Conservation (phyloP, 2,329 filamentous ascomycete species). For the Endoconidiophora polonica region DNA sequence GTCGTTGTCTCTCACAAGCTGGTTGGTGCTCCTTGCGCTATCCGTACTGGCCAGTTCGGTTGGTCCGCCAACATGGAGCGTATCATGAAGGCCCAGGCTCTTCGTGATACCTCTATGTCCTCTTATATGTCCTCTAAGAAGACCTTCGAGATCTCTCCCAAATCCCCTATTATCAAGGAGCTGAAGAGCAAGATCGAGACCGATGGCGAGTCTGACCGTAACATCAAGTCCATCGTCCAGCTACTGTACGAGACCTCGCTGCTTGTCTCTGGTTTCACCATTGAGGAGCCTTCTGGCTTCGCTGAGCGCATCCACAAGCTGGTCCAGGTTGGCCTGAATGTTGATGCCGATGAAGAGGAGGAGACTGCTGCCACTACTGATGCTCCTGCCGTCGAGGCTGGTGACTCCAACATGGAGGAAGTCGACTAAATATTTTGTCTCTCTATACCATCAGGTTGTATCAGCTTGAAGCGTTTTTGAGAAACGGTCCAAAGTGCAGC, state of each 20-base stretch:
- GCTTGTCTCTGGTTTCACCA: conserved; percentile 97
- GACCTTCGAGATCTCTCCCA: conserved; percentile 99
- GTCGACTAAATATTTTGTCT: conserved; percentile 56
- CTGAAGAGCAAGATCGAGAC: conserved; percentile 98
- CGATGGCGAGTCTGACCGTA: conserved; percentile 96
- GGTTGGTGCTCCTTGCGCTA: conserved; percentile 82
- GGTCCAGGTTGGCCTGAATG: conserved; percentile 90
- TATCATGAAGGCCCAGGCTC: conserved; percentile 99
- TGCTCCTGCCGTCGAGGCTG: conserved; percentile 40
- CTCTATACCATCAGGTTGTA: not conserved
- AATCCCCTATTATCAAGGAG: conserved; percentile 95
- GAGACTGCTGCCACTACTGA: conserved; percentile 42
- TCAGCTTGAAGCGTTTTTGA: not conserved
- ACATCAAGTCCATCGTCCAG: conserved; percentile 97
- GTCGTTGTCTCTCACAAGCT: conserved; percentile 98
- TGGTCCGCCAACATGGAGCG: conserved; percentile 99
- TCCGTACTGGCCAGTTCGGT: conserved; percentile 98
- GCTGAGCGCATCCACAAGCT: conserved; percentile 99
- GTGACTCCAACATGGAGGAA: conserved; percentile 98
- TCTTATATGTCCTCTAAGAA: conserved; percentile 99
- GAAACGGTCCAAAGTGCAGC: not conserved
- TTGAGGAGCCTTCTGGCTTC: conserved; percentile 95
- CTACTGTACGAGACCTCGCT: conserved; percentile 98
- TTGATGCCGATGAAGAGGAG: conserved; percentile 75
- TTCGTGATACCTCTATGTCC: conserved; percentile 98